Base-by-base conservation (phyloP, 169 alveolate species). In the Plasmodium coatneyi region DNA sequence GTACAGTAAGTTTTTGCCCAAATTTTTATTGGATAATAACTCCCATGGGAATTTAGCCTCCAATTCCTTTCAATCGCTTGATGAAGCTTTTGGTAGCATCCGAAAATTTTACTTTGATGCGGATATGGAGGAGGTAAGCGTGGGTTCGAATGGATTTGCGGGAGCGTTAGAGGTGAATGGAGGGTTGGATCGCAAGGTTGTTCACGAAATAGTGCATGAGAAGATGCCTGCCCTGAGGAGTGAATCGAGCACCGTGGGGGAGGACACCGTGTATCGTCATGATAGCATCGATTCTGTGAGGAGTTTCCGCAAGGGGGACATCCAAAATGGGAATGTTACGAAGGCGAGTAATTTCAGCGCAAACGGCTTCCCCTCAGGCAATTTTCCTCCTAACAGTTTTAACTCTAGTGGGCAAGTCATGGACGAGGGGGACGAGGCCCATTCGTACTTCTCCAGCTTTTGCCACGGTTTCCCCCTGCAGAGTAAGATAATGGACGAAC, bases 31-130 rank as follows among this genome's bases (percentile, higher is more conserved):
- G 39, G 94, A 89, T 39, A 78, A 66, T 79, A 89, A 78, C 43
- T 9, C 70, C 22, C 34, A 25, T 19, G 80, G 41, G n/a, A 56
- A 82, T 25, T 5, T 22, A 19, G 90, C 66, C 10, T 71, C 56
- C 16, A 86, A 86, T 86, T 86, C 93, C 70, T 76, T 86, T 86
- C 86, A 78, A 60, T 66, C 76, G n/a, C n/a, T 66, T 66, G 80
- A 71, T 25, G 79, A 6, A 28, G 14, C 82, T 25, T 7, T 41
- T 0, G 43, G 71, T 0, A 25, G 14, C 43, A n/a, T 71, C 5
- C 19, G 10, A 19, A 34, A 71, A 28, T 4, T n/a, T 66, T 39
- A 43, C 52, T 6, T 25, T 70, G 83, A 22, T 70, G 25, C 3
- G 41, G 76, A 66, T 28, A 5, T 66, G 76, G 76, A 66, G 6